These are phyloP conservation scores for Sarocladiaceae sp. DNA, from an alignment of 2,329 filamentous ascomycete species.

Conservation along the genomic window DNA sequence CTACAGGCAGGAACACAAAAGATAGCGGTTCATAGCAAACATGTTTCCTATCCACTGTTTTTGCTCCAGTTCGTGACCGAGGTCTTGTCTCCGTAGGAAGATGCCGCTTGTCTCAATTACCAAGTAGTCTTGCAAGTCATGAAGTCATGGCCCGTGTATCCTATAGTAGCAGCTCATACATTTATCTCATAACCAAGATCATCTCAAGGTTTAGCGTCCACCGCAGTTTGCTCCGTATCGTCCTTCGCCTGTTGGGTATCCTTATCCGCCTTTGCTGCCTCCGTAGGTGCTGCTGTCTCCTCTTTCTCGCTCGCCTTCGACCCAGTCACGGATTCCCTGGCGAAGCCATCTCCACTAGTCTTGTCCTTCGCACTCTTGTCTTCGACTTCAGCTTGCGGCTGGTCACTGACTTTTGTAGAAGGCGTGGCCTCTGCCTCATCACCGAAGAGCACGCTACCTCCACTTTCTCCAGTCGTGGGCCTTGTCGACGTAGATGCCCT, in stretches of 20 bases:
- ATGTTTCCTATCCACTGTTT: too few species aligned
- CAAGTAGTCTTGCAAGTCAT: too few species aligned
- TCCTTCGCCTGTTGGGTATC: slow-evolving; percentile 3
- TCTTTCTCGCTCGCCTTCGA: slow-evolving; percentile 2
- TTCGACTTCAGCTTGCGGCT: neutral
- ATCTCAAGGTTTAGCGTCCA: neutral
- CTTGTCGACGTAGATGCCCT: slow-evolving; percentile 5
- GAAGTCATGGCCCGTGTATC: too few species aligned
- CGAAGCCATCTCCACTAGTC: neutral
- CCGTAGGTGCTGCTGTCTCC: neutral
- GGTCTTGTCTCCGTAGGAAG: too few species aligned
- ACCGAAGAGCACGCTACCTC: slow-evolving; percentile 5
- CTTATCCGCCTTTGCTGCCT: neutral
- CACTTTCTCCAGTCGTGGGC: neutral
- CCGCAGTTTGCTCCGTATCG: neutral
- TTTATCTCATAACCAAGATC: neutral
- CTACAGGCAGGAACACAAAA: neutral
- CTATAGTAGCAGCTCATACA: too few species aligned
- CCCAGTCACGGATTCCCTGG: neutral
- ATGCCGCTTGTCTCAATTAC: too few species aligned
- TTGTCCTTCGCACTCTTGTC: neutral
- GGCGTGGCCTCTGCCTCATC: neutral
- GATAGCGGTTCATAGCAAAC: neutral
- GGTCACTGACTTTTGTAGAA: neutral
- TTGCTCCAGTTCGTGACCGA: too few species aligned